Base-by-base conservation (phyloP, 371 early-diverging fungal species). In the Zychaea mexicana region DNA sequence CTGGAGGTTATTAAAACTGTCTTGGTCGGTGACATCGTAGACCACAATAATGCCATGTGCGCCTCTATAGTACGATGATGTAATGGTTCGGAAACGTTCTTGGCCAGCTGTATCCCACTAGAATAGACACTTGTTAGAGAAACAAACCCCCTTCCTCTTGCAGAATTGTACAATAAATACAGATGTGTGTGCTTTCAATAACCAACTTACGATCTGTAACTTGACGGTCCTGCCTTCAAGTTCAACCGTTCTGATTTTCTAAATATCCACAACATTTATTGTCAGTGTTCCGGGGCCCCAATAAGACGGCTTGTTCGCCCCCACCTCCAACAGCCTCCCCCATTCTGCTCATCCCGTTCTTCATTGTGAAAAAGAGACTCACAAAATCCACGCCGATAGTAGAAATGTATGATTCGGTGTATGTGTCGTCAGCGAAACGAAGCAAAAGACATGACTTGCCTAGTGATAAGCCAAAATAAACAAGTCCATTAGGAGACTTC, bases 161-260 rank as follows among this genome's bases (percentile, higher is more conserved):
- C n/a, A n/a, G n/a, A n/a, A n/a, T n/a, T n/a, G n/a, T n/a, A n/a
- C n/a, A n/a, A n/a, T n/a, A n/a, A n/a, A n/a, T n/a, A 7, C 38
- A 36, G 15, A 15, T 36, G 38, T 15, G 38, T 15, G 15, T 36
- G 9, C 9, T 36, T 36, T 19, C 19, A 19, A 24, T 6, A 4
- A 49, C 5, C 3, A 2, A 47, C 85, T 76, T 88, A 88, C 87
- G 74, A 99, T 98, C 79, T 99, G 99, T 52, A 99, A 88, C 85
- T 99, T 99, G 53, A 98, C 96, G 54, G 94, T 94, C 79, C 98
- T 98, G 67, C 97, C 97, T 74, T 98, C 98, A 52, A 99, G 85
- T 76, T 95, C 94, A 62, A 99, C 95, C 47, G 99, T 99, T 71
- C 99, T 93, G 77, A 99, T 99, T 92, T 99, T 99, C 89, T 90